Evolutionary conservation across 352 stramenopile genomes (phyloP), one percentile per base, ranked within the genome.

Genomic region (Elongisporangium prolatum): DNA sequence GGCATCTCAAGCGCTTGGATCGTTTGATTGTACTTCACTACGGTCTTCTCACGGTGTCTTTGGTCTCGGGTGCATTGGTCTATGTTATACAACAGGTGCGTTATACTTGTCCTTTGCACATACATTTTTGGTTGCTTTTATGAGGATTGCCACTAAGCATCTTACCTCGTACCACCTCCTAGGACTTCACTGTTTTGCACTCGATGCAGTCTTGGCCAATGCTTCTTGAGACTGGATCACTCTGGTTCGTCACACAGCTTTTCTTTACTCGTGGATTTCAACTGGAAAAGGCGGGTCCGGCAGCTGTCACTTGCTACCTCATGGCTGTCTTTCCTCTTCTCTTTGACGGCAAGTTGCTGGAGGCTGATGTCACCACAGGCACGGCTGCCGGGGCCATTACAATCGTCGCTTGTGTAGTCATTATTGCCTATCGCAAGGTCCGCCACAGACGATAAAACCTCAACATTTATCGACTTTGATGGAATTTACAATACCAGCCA

Each of bases 191-290:
- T 40, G 28, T 9, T 13, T 5, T 40, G 28, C 28, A 40, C 28
- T 40, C 28, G 9, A 40, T 40, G 28, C 28, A 40, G 9, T 9
- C 28, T 5, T 40, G 28, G 28, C 28, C 28, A 13, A 9, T 40
- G 28, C 28, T 40, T 40, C 28, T 40, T 40, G 28, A 40, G 28
- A 40, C 28, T 40, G 28, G 28, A 13, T 40, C 28, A 40, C 28
- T 40, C 8, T 40, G 28, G 28, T 81, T 73, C 55, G 60, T 81
- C 24, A 66, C 54, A 0, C 63, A 77, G 25, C 24, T 83, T 10
- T 74, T 65, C 52, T 63, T 80, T 55, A 75, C 68, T 1, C 68
- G 59, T 21, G 70, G 73, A 14, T 72, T 83, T 21, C 70, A 83
- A 54, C 48, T 61, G 16, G 73, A 75, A 49, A 68, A 79, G n/a